Base-by-base conservation (phyloP, 2,329 filamentous ascomycete genomes). In the Rhinocladiella mackenziei region DNA sequence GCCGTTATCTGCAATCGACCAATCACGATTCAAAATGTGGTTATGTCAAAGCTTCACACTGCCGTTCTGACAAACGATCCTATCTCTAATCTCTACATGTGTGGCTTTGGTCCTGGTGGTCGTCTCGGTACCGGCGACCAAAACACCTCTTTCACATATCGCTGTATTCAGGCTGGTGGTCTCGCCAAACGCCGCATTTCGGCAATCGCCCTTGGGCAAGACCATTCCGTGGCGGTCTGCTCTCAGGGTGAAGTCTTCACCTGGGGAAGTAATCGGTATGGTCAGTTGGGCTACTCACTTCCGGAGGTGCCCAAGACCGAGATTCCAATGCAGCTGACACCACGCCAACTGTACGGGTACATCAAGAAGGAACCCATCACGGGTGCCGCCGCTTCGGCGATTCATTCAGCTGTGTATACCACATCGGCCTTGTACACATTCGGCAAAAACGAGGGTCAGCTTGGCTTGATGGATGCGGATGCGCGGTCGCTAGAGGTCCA, bases 401-500 rank as follows among this genome's bases (percentile, higher is more conserved):
- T 94, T 28, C 92, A 98, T 65, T 97, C 92, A 0, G 89, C 94
- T 2, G 87, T 88, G 0, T 85, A 92, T 59, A 96, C 88, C 0
- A 75, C 77, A 1, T 79, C 80, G 1, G 86, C 87, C 1, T 69
- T 98, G 1, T 98, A 86, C 61, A 94, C 88, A 2, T 98, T 94
- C 75, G 92, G 92, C 15, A 94, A 92, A 58, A 98, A 97, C 58
- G 81, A 89, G 56, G 92, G 92, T 1, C 92, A 98, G 63, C 76
- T 98, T 34, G 92, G 89, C 4, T 75, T 98, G 40, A 89, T 96
- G 69, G 92, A 96, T 62, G 91, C 92, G 0, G 91, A 97, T 65
- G 94, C 92, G 18, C 81, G 89, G 33, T 96, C 89, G 0, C 75
- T 97, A 4, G 86, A 92, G 56, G 70, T 84, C n/a, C 92, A 97